A percentile compares a stretch with the other conserved stretches of the same genome.
Conservation (phyloP, 441 rosid genomes). For the Populus hybrid region DNA sequence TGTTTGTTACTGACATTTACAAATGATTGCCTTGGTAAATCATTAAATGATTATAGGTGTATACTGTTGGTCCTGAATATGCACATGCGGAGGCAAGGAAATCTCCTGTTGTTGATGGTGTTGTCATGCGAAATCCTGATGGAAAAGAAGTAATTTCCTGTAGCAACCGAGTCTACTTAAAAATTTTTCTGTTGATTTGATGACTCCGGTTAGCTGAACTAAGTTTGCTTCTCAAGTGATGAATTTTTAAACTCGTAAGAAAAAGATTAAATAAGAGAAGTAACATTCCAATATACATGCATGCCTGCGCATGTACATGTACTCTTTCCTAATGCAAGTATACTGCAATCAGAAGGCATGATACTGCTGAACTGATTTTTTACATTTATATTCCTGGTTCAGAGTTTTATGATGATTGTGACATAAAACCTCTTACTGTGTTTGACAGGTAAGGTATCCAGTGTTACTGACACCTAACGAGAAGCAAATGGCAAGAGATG, state of each 20-base stretch:
- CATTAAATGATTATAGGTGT: slow-evolving; percentile 53
- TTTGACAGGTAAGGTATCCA: slow-evolving; percentile 93
- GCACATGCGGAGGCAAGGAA: slow-evolving; percentile 99
- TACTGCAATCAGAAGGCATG: neutral
- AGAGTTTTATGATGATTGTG: slow-evolving; percentile 9
- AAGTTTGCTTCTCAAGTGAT: neutral
- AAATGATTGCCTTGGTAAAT: neutral
- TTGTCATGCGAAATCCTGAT: slow-evolving; percentile 97
- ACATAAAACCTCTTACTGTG: slow-evolving; percentile 13
- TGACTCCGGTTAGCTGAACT: neutral
- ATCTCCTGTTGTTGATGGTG: slow-evolving; percentile 99
- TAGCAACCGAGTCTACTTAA: neutral
- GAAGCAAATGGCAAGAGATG: slow-evolving; percentile 99
- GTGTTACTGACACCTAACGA: slow-evolving; percentile 95
- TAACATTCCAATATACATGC: neutral
- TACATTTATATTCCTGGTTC: neutral
- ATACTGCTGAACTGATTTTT: neutral
- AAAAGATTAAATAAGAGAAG: neutral
- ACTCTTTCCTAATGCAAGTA: neutral
- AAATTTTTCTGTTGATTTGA: neutral
- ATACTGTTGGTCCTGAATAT: slow-evolving; percentile 98
- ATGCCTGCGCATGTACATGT: neutral
- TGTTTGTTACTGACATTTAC: slow-evolving; percentile 17
- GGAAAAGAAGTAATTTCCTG: slow-evolving; percentile 89
- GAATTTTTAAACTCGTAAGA: neutral